Evolutionary conservation across 495 filamentous ascomycete species (phyloP).

Genomic region (Evansstolkia leycettana): DNA sequence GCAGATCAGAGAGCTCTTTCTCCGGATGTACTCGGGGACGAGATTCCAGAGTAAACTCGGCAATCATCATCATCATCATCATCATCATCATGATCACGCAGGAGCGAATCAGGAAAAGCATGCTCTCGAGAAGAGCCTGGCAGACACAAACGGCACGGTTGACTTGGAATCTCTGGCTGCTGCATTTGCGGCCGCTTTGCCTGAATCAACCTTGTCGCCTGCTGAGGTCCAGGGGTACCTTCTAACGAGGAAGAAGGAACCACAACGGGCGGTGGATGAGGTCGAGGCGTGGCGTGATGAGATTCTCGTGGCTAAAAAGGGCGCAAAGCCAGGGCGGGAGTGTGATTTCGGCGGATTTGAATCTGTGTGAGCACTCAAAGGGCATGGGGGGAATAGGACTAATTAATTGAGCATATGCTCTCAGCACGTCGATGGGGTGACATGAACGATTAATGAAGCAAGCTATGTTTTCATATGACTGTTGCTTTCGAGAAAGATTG

Average conservation of each 20-base stretch:
- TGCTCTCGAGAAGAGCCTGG: too few relatives aligned
- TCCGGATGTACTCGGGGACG: conserved; percentile 39
- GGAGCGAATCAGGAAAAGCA: conserved; percentile 1
- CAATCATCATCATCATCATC: not conserved
- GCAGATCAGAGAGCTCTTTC: conserved; percentile 49
- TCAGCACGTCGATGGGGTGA: too few relatives aligned
- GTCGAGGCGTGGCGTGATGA: not conserved
- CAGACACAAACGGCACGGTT: too few relatives aligned
- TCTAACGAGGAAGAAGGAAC: conserved; percentile 16
- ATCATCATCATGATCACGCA: too few relatives aligned
- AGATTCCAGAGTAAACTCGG: not conserved
- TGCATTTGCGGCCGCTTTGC: conserved; percentile 38
- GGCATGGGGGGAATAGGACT: too few relatives aligned
- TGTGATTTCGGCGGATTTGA: not conserved
- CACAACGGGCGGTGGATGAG: not conserved
- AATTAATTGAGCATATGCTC: too few relatives aligned
- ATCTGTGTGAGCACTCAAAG: too few relatives aligned
- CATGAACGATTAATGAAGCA: too few relatives aligned
- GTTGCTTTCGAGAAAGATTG: too few relatives aligned
- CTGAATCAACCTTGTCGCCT: conserved; percentile 41
- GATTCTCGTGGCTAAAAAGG: not conserved
- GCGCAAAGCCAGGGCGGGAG: not conserved
- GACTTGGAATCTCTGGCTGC: conserved; percentile 29
- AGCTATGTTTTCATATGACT: too few relatives aligned
- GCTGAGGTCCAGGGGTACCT: conserved; percentile 59